phyloP scores from a whole-genome alignment of 2,329 filamentous ascomycete species.

The Sporothrix pseudoabietina region DNA sequence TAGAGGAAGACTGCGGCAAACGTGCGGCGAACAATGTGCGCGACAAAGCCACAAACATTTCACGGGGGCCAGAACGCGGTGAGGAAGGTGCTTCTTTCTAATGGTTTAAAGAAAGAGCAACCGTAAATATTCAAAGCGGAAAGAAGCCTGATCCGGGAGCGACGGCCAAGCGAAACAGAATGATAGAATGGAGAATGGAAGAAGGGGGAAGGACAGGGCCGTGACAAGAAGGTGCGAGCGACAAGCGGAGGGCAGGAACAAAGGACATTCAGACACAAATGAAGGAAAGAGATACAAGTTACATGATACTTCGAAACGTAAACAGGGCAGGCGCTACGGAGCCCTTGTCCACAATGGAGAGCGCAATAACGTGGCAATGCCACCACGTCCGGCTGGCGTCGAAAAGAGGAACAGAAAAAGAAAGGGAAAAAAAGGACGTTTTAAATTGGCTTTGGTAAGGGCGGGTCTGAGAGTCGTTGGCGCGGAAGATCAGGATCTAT shows the following conservation, averaged over 20 bases:
- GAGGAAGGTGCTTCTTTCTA: neutral
- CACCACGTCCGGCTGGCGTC: neutral
- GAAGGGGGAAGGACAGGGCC: conserved; percentile 9
- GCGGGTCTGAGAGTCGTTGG: conserved; percentile 25
- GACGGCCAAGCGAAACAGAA: conserved; percentile 3
- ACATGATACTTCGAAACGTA: conserved; percentile 10
- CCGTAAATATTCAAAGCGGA: conserved; percentile 8
- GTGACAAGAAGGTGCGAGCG: neutral
- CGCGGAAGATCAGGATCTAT: conserved; percentile 27
- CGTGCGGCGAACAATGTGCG: neutral
- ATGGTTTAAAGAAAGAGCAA: conserved; percentile 6
- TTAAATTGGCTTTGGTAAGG: conserved; percentile 21
- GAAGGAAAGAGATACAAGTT: conserved; percentile 1
- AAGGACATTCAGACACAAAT: neutral
- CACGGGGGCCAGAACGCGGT: neutral
- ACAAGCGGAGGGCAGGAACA: conserved; percentile 10
- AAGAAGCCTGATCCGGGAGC: conserved; percentile 23
- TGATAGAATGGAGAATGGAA: neutral
- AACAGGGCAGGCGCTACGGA: conserved; percentile 10
- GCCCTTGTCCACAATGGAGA: conserved; percentile 13
- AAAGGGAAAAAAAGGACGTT: neutral
- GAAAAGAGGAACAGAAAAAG: conserved; percentile 22
- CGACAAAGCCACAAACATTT: neutral
- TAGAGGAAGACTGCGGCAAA: neutral
- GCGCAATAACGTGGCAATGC: conserved; percentile 27